Evolutionary conservation across 2,329 filamentous ascomycete genomes (phyloP), one percentile per base, ranked within the genome.

Genomic region (Talaromyces sp.): DNA sequence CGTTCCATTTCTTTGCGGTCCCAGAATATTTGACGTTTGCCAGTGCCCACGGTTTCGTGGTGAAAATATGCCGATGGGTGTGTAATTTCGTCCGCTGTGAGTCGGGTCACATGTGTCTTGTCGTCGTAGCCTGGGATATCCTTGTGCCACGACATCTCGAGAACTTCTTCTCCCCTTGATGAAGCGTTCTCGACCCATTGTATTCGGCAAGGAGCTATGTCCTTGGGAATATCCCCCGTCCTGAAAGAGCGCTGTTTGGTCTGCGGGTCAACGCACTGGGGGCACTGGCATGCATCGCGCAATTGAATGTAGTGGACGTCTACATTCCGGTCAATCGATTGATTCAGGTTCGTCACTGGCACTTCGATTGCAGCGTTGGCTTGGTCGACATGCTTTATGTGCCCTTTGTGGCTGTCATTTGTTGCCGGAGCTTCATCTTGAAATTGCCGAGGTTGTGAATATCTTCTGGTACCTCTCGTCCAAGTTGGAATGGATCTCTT

Each of bases 161-260:
- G 74, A 1, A 77, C 75, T 0, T 76, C 68, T 9, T 35, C 25
- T n/a, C 14, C 40, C 0, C 48, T 28, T 28, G 8, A n/a, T 7
- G 2, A 25, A 2, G 40, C 21, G 0, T 57, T 16, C 14, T 63
- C 18, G 1, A 57, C 68, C 59, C 75, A 69, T 35, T 74, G 65
- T 37, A 81, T 64, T 25, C 74, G 64, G 39, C 73, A 69, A 4
- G 78, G 73, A 14, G 67, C 58, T 54, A 88, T 82, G 35, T 79
- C 65, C 8, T 67, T 33, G 0, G 87, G 84, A 46, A 92, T 87
- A 58, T 91, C 86, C 21, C 80, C 79, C 0, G 86, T 87, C 61
- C 83, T 82, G 73, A 90, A 90, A 40, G 75, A 83, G 71, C 86
- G 85, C 65, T 88, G 85, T 50, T 84, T 84, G 1, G 86, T 87